Evolutionary conservation across 306 rosid species (phyloP).

Genomic region (Vigna unguiculata): DNA sequence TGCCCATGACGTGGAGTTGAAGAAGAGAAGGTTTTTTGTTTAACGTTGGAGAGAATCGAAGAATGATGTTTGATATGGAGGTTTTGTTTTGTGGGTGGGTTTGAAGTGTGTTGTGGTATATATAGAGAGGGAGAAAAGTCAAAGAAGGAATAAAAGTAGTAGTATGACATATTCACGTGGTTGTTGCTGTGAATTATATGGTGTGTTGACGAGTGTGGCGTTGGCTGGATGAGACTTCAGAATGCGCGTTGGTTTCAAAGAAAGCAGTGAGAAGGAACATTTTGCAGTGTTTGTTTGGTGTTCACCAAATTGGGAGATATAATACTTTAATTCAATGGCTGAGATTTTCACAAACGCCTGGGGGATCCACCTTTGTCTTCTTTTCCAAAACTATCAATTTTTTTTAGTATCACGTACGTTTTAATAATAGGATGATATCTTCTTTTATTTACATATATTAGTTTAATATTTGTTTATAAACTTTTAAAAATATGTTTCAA

Average conservation of each 20-base stretch:
- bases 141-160: not conserved
- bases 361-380: conserved; percentile 13
- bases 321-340: conserved; percentile 12
- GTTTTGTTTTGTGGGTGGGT: not conserved
- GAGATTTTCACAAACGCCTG: conserved; percentile 18
- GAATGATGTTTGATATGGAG: not conserved
- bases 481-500: too few species aligned
- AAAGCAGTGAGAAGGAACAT: conserved; percentile 7
- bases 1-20: conserved; percentile 60
- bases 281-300: conserved; percentile 30
- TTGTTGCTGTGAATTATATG: not conserved
- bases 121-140: conserved; percentile 10
- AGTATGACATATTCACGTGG: not conserved
- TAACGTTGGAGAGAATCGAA: not conserved
- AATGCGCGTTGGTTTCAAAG: conserved; percentile 42
- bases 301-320: not conserved
- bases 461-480: too few species aligned
- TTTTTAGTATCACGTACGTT: too few species aligned
- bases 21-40: not conserved
- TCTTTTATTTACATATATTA: too few species aligned
- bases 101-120: not conserved
- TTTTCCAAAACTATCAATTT: not conserved
- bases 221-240: conserved; percentile 17
- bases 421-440: too few species aligned
- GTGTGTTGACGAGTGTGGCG: conserved; percentile 43